Conservation (phyloP, 1,284 basidiomycete genomes). For the Moniliella sp. region DNA sequence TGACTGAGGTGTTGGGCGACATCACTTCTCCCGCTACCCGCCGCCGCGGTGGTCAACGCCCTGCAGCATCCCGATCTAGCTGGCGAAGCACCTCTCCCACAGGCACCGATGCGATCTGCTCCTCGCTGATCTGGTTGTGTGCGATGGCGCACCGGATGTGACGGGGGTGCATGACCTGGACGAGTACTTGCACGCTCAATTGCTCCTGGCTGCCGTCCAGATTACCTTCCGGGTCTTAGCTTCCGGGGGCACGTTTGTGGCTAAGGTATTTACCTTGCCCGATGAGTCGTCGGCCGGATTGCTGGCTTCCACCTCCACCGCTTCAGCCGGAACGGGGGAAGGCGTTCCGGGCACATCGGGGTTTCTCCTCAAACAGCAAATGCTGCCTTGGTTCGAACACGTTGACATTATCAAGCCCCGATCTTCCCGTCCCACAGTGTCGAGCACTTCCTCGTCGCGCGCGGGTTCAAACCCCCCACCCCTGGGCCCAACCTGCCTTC, state of each 20-base stretch:
- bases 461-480: conserved; percentile 35
- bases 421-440: conserved; percentile 20
- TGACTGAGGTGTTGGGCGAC: conserved; percentile 41
- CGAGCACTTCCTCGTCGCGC: conserved; percentile 42
- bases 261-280: conserved; percentile 39
- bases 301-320: not conserved
- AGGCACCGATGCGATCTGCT: not conserved
- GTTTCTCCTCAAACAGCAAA: conserved; percentile 1
- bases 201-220: conserved; percentile 40
- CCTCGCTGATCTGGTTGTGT: conserved; percentile 40
- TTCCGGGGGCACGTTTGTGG: conserved; percentile 39
- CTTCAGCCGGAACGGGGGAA: not conserved
- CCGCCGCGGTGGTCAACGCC: conserved; percentile 38
- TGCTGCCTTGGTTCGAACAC: conserved; percentile 35
- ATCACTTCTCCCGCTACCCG: conserved; percentile 41
- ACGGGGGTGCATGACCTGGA: conserved; percentile 43
- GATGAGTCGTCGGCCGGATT: not conserved
- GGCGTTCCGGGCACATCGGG: not conserved
- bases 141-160: conserved; percentile 44
- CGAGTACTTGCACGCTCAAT: conserved; percentile 42
- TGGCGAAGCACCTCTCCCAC: not conserved
- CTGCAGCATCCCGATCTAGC: conserved; percentile 19
- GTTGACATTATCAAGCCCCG: conserved; percentile 35
- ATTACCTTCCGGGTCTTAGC: conserved; percentile 40
- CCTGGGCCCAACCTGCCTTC: too few species aligned